Percentiles rank a stretch among this genome's conserved stretches.
These are phyloP conservation scores for Rutstroemia sp. DNA, from an alignment of 2,329 filamentous ascomycete species.

Conservation along the genomic window DNA sequence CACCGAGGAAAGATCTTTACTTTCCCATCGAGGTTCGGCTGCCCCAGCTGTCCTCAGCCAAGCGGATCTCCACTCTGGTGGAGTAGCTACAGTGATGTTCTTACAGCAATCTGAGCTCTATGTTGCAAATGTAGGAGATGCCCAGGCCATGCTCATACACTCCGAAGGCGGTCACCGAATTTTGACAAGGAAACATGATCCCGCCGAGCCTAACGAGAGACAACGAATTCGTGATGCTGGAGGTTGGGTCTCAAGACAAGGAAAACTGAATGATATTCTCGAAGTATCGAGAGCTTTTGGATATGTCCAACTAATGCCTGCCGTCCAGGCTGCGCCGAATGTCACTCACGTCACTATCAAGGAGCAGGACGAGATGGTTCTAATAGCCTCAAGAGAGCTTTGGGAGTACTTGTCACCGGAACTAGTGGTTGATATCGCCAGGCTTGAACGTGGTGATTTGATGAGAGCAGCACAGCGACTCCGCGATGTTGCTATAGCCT, in stretches of 20 bases:
- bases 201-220: slow-evolving; percentile 75
- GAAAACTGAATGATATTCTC: slow-evolving; percentile 84
- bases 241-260: slow-evolving; percentile 91
- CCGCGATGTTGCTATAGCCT: slow-evolving; percentile 89
- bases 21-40: slow-evolving; percentile 63
- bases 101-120: slow-evolving; percentile 84
- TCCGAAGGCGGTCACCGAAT: slow-evolving; percentile 77
- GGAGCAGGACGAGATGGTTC: slow-evolving; percentile 87
- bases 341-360: slow-evolving; percentile 70
- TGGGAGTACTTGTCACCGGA: slow-evolving; percentile 93
- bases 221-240: slow-evolving; percentile 89
- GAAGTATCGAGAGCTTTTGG: slow-evolving; percentile 93
- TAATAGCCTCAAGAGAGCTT: slow-evolving; percentile 84
- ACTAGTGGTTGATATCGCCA: slow-evolving; percentile 83
- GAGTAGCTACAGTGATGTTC: slow-evolving; percentile 87
- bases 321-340: slow-evolving; percentile 85
- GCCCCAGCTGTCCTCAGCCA: slow-evolving; percentile 73
- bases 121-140: slow-evolving; percentile 92
- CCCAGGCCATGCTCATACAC: slow-evolving; percentile 90
- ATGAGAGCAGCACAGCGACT: slow-evolving; percentile 96
- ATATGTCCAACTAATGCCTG: slow-evolving; percentile 85
- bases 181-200: slow-evolving; percentile 87
- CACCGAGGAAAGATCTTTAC: slow-evolving; percentile 62
- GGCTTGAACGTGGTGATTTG: slow-evolving; percentile 77
- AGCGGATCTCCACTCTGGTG: slow-evolving; percentile 84